phyloP scores from a whole-genome alignment of 2,329 filamentous ascomycete species.

The Sarocladium strictum region DNA sequence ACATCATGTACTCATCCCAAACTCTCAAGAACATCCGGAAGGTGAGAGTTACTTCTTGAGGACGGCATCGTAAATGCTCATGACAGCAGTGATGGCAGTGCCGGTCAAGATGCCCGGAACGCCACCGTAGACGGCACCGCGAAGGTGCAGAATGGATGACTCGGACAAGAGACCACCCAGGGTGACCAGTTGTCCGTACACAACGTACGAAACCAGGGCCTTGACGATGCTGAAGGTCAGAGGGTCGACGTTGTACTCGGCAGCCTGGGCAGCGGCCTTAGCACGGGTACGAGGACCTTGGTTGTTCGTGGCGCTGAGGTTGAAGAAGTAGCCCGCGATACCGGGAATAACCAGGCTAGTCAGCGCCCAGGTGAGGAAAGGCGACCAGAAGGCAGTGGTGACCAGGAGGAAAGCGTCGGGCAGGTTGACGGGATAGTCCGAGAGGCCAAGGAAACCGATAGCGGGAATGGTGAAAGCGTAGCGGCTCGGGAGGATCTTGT shows the following conservation, averaged over 20 bases:
- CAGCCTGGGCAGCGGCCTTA: conserved; percentile 30
- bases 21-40: background rate
- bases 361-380: conserved; percentile 67
- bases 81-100: conserved; percentile 59
- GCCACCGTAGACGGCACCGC: conserved; percentile 63
- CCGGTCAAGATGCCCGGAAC: conserved; percentile 65
- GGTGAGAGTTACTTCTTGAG: conserved; percentile 54
- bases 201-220: conserved; percentile 72
- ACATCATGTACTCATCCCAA: no score
- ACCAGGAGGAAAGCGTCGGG: conserved; percentile 79
- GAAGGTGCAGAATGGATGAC: conserved; percentile 55
- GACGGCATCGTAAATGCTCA: conserved; percentile 72
- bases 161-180: conserved; percentile 57
- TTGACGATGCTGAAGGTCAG: conserved; percentile 87
- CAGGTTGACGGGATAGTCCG: conserved; percentile 57
- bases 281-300: conserved; percentile 31
- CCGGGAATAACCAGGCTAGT: conserved; percentile 68
- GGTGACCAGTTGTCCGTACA: conserved; percentile 64
- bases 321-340: conserved; percentile 81
- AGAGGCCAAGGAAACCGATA: conserved; percentile 46
- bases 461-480: conserved; percentile 70
- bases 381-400: conserved; percentile 76
- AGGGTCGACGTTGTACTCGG: conserved; percentile 68
- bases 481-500: conserved; percentile 63
- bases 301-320: conserved; percentile 58